A percentile compares a stretch with the other conserved stretches of the same genome.
Evolutionary conservation across 176 grass and related monocot species (phyloP).

Genomic region (Lolium rigidum): DNA sequence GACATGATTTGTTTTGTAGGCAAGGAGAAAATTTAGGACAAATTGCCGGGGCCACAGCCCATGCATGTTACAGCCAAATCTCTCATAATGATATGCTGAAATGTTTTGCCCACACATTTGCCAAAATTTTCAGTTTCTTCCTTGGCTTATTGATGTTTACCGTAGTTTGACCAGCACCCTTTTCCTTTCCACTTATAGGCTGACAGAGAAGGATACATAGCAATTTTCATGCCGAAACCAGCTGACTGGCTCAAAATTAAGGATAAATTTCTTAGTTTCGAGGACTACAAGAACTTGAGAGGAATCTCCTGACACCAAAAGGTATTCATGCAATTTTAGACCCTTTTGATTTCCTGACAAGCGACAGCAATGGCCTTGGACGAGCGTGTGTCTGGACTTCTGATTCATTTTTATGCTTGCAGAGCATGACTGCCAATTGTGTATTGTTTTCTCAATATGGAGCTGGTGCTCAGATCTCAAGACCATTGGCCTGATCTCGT

Average conservation of each 20-base stretch:
- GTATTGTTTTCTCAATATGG: background rate
- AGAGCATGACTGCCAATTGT: background rate
- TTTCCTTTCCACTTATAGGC: slow-evolving; percentile 51
- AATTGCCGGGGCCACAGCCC: background rate
- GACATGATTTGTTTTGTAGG: background rate
- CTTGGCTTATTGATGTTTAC: background rate
- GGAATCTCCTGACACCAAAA: slow-evolving; percentile 42
- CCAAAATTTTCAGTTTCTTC: background rate
- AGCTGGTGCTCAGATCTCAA: background rate
- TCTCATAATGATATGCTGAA: background rate
- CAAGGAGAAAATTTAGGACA: background rate
- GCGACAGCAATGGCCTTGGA: background rate
- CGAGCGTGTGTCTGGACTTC: background rate
- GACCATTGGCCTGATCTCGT: background rate
- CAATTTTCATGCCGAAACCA: slow-evolving; percentile 84
- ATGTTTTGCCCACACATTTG: background rate
- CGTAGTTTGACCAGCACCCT: background rate
- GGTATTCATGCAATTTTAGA: slow-evolving; percentile 2
- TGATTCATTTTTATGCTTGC: background rate
- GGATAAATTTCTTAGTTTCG: slow-evolving; percentile 73
- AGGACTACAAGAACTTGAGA: slow-evolving; percentile 87
- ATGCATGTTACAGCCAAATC: background rate
- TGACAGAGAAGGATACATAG: slow-evolving; percentile 92
- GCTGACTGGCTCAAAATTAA: slow-evolving; percentile 91
- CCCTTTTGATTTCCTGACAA: background rate